phyloP scores from a whole-genome alignment of 2,329 filamentous ascomycete genomes.

The Aspergillus sp. region DNA sequence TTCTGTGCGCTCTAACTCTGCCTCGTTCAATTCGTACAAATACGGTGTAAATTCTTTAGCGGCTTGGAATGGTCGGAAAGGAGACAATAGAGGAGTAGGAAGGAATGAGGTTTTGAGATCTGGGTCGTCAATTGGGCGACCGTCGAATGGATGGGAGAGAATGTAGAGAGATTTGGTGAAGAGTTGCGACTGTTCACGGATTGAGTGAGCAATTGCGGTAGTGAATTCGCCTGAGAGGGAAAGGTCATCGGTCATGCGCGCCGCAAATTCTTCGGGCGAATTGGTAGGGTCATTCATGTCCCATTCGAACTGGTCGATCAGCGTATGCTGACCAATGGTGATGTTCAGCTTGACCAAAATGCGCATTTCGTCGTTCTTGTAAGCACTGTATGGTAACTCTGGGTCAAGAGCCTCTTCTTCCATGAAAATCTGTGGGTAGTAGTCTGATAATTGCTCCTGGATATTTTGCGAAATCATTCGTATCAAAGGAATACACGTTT shows the following conservation, averaged over 20 bases:
- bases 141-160: conserved; percentile 90
- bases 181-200: conserved; percentile 90
- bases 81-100: conserved; percentile 71
- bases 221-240: conserved; percentile 93
- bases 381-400: conserved; percentile 82
- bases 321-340: conserved; percentile 88
- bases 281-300: conserved; percentile 95
- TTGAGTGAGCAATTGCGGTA: conserved; percentile 95
- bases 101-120: conserved; percentile 84
- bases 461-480: conserved; percentile 67
- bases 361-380: conserved; percentile 99
- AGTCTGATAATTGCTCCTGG: conserved; percentile 85
- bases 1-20: conserved; percentile 84
- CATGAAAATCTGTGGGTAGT: conserved; percentile 84
- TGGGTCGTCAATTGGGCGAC: conserved; percentile 84
- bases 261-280: conserved; percentile 89
- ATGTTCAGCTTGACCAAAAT: conserved; percentile 95
- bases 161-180: conserved; percentile 93
- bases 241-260: conserved; percentile 81
- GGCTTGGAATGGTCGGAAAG: conserved; percentile 86
- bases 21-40: conserved; percentile 88
- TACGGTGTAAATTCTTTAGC: conserved; percentile 93
- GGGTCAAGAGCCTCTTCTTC: conserved; percentile 88
- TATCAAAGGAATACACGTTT: conserved; percentile 51
- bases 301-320: conserved; percentile 98